phyloP scores from a whole-genome alignment of 176 grass and related monocot species.

The Oryza rufipogon region DNA sequence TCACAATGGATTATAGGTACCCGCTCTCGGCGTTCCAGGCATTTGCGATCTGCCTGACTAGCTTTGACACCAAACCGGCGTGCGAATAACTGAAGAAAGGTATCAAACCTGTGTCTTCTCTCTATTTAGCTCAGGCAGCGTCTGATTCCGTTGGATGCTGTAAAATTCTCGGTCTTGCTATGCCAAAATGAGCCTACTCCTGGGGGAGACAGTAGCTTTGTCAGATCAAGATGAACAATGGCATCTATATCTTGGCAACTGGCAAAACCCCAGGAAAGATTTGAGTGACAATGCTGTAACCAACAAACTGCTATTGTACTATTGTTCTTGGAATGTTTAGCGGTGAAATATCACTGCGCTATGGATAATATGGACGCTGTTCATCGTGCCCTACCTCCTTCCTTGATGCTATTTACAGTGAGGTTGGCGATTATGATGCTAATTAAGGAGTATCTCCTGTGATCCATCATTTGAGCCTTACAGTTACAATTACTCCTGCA shows the following conservation, averaged over 20 bases:
- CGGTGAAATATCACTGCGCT: conserved; percentile 32
- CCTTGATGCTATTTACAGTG: background rate
- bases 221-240: conserved; percentile 9
- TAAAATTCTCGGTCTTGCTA: conserved; percentile 39
- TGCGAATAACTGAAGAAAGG: conserved; percentile 62
- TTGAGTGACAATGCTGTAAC: conserved; percentile 20
- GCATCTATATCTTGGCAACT: conserved; percentile 29
- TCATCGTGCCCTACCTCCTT: background rate
- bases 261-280: conserved; percentile 26
- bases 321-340: conserved; percentile 37
- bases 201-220: conserved; percentile 28
- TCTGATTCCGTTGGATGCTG: conserved; percentile 22
- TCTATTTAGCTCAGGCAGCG: conserved; percentile 15
- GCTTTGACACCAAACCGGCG: conserved; percentile 94
- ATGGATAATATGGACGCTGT: conserved; percentile 30
- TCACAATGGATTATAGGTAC: conserved; percentile 95
- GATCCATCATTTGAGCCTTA: background rate
- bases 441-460: background rate
- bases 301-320: conserved; percentile 49
- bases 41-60: conserved; percentile 92
- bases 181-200: background rate
- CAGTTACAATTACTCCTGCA: no score
- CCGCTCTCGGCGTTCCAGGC: conserved; percentile 94
- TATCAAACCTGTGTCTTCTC: background rate
- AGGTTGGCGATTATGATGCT: background rate